Conservation (phyloP, 768 basidiomycete genomes). For the Boletellus ananas region DNA sequence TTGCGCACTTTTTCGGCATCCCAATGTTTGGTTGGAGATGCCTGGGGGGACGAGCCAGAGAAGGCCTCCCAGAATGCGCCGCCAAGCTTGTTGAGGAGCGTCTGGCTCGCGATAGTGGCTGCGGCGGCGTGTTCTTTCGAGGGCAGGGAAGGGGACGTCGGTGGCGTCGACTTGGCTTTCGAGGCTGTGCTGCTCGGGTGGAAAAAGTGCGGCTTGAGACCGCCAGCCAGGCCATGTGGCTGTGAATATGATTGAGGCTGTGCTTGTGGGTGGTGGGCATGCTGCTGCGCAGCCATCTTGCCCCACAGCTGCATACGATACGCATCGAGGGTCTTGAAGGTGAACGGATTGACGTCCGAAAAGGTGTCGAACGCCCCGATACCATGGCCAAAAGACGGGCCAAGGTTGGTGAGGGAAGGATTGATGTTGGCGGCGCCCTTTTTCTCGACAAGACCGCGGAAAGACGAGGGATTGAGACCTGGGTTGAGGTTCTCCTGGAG, state of each 20-base stretch:
- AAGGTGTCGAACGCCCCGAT: slow-evolving; percentile 67
- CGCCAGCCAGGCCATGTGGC: slow-evolving; percentile 38
- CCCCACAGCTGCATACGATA: slow-evolving; percentile 93
- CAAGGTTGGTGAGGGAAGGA: slow-evolving; percentile 28
- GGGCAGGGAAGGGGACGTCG: slow-evolving; percentile 36
- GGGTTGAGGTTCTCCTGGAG: slow-evolving; percentile 28
- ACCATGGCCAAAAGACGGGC: slow-evolving; percentile 20
- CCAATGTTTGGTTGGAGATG: slow-evolving; percentile 35
- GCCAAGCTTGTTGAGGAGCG: slow-evolving; percentile 65
- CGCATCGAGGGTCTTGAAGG: slow-evolving; percentile 81
- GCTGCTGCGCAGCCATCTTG: slow-evolving; percentile 77
- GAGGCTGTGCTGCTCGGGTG: neutral
- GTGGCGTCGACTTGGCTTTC: slow-evolving; percentile 35
- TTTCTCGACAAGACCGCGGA: slow-evolving; percentile 28
- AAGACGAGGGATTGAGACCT: slow-evolving; percentile 18
- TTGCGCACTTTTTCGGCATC: slow-evolving; percentile 79
- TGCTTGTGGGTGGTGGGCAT: slow-evolving; percentile 38
- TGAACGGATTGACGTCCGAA: slow-evolving; percentile 78
- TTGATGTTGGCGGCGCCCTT: slow-evolving; percentile 29
- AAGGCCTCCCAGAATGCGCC: slow-evolving; percentile 89
- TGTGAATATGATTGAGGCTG: slow-evolving; percentile 17
- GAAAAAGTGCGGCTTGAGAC: slow-evolving; percentile 39
- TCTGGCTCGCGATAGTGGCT: slow-evolving; percentile 77
- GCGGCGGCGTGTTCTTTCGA: slow-evolving; percentile 31
- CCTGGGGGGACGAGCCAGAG: slow-evolving; percentile 40